Conservation (phyloP, 495 filamentous ascomycete genomes). For the Filosporella fistucella region DNA sequence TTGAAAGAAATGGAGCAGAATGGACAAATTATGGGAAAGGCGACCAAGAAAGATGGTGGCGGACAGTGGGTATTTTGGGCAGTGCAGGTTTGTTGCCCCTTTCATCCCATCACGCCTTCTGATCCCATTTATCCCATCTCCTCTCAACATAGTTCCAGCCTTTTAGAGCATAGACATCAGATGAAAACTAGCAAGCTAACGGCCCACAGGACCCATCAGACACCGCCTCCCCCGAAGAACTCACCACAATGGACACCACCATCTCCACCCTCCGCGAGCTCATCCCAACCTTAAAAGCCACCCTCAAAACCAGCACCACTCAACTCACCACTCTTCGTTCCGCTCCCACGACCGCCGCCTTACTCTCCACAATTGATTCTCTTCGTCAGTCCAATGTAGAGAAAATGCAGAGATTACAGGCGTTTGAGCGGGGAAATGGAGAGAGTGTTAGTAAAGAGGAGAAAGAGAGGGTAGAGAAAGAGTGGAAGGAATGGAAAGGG, state of each 20-base stretch:
- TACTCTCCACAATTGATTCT: conserved; percentile 37
- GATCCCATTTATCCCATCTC: neutral
- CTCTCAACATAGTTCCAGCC: neutral
- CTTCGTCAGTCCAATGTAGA: conserved; percentile 43
- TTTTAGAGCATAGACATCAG: neutral
- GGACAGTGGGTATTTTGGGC: conserved; percentile 26
- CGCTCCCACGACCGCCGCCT: conserved; percentile 46
- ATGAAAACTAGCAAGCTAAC: conserved; percentile 4
- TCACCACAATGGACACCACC: conserved; percentile 42
- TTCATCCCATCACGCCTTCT: too few species aligned
- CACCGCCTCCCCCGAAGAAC: conserved; percentile 35
- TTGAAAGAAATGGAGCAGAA: conserved; percentile 60
- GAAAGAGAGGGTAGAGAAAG: conserved; percentile 38
- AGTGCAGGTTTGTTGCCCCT: conserved; percentile 37
- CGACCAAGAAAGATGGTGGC: conserved; percentile 25
- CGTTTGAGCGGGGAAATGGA: conserved; percentile 32
- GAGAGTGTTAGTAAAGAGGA: conserved; percentile 43
- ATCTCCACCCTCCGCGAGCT: conserved; percentile 45
- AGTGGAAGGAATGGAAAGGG: conserved; percentile 48
- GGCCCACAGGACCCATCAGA: conserved; percentile 48
- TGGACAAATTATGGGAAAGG: conserved; percentile 52
- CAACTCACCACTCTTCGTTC: conserved; percentile 43
- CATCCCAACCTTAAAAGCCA: conserved; percentile 40
- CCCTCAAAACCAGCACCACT: conserved; percentile 46
- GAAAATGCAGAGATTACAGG: conserved; percentile 34